phyloP scores from a whole-genome alignment of 2,329 filamentous ascomycete genomes.

The Paraconiothyrium sp. region DNA sequence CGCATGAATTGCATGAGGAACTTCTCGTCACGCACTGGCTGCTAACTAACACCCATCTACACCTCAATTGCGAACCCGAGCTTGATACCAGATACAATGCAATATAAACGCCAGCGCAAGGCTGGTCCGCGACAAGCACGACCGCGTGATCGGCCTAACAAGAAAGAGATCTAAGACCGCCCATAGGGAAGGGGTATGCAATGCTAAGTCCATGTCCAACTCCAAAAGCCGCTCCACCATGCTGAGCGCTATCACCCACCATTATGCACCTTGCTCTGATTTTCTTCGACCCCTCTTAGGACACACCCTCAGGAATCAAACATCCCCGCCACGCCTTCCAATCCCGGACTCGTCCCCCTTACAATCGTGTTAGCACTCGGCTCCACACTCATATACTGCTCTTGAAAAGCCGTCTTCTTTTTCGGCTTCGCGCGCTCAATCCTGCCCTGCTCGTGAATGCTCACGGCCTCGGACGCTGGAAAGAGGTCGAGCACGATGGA shows the following conservation, averaged over 20 bases:
- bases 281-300: too few species aligned
- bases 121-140: too few species aligned
- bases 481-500: constrained; percentile 84
- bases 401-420: constrained; percentile 46
- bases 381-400: constrained; percentile 56
- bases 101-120: too few species aligned
- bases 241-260: not conserved
- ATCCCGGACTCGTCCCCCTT: constrained; percentile 50
- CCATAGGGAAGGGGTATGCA: constrained; percentile 4
- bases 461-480: constrained; percentile 86
- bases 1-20: too few species aligned
- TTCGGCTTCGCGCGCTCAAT: constrained; percentile 60
- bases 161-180: not conserved
- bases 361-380: constrained; percentile 44
- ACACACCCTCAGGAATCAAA: constrained; percentile 41
- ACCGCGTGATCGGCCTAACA: too few species aligned
- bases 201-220: constrained; percentile 7
- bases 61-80: too few species aligned
- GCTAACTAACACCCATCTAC: too few species aligned
- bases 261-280: too few species aligned
- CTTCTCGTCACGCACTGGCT: too few species aligned
- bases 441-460: constrained; percentile 92
- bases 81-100: too few species aligned
- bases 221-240: not conserved
- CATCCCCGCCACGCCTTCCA: constrained; percentile 58